These are phyloP conservation scores for Musa balbisiana DNA, from an alignment of 202 grass and related monocot genomes.

Conservation along the genomic window DNA sequence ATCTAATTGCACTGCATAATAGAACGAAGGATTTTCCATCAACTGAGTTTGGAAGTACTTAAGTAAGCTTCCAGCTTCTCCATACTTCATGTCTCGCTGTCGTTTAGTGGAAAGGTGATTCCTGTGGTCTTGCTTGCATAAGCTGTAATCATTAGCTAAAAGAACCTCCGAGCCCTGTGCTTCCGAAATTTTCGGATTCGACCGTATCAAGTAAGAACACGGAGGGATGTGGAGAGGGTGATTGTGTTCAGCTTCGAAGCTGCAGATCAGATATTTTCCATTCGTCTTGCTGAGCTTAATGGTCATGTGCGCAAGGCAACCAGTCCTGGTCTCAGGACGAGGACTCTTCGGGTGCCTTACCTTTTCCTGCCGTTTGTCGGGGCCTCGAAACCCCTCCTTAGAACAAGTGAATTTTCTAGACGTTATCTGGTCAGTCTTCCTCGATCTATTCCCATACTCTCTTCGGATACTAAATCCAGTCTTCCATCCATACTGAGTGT, in stretches of 20 bases:
- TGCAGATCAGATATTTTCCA: conserved; percentile 33
- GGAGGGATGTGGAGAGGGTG: conserved; percentile 37
- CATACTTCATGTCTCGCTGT: conserved; percentile 42
- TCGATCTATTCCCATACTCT: conserved; percentile 46
- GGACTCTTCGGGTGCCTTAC: conserved; percentile 14
- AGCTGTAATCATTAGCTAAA: conserved; percentile 7
- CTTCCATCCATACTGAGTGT: conserved; percentile 50
- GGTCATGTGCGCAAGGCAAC: conserved; percentile 55
- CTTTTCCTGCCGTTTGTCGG: conserved; percentile 8
- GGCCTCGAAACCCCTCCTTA: conserved; percentile 35
- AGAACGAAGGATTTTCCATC: conserved; percentile 38
- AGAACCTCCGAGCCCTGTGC: conserved; percentile 22
- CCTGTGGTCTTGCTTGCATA: background rate
- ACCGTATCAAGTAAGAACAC: conserved; percentile 24
- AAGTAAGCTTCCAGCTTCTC: conserved; percentile 38
- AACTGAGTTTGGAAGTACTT: conserved; percentile 47
- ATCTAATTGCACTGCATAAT: conserved; percentile 58
- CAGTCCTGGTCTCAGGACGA: conserved; percentile 40
- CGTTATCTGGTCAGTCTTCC: conserved; percentile 55
- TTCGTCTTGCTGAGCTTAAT: conserved; percentile 41
- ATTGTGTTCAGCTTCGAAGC: conserved; percentile 51
- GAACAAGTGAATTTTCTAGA: conserved; percentile 56
- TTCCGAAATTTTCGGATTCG: background rate
- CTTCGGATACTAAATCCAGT: conserved; percentile 48
- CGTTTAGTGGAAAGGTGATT: conserved; percentile 32